Evolutionary conservation across 768 basidiomycete genomes (phyloP), one percentile per base, ranked within the genome.

Genomic region (Hemileccinum impolitum): DNA sequence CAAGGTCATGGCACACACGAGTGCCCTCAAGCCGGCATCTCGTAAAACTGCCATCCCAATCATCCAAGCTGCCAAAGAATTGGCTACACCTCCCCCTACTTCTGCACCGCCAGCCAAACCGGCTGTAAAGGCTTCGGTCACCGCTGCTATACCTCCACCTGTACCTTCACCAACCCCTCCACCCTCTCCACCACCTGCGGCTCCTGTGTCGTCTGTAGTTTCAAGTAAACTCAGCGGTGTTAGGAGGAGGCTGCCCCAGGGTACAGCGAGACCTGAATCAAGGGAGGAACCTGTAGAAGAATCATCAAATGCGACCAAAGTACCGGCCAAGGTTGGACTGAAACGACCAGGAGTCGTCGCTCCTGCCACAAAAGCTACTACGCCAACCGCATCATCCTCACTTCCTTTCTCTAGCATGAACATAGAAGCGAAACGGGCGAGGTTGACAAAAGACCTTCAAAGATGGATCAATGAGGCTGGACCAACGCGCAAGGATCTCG

Each of bases 391-490:
- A 15, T 58, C 67, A 10, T 52, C 64, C 11, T 64, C 65, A 15
- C 58, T 66, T 10, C 73, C 73, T 11, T 75, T 70, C 51, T 57
- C 58, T 6, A 56, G 59, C 36, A 61, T 41, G 51, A 68, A 59
- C 35, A 52, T 62, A 51, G 67, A 70, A 23, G 74, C 80, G 4
- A 93, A 86, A 63, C 82, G 81, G 51, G 60, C 71, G 21, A 74
- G 88, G 36, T 72, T 90, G 32, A 73, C 78, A 21, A 94, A 89
- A 69, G 94, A 97, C 62, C 75, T 75, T 12, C 77, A 78, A 37
- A 79, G 77, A 58, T 97, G 94, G 93, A 73, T 92, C 47, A 89
- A 94, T 56, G 93, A 97, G 57, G 76, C 81, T 37, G 87, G 91
- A 4, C 73, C 90, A 8, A 87, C 86, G 19, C 76, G 91, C 47